Evolutionary conservation across 805 yeast species (phyloP).

Genomic region (Yarrowia deformans): DNA sequence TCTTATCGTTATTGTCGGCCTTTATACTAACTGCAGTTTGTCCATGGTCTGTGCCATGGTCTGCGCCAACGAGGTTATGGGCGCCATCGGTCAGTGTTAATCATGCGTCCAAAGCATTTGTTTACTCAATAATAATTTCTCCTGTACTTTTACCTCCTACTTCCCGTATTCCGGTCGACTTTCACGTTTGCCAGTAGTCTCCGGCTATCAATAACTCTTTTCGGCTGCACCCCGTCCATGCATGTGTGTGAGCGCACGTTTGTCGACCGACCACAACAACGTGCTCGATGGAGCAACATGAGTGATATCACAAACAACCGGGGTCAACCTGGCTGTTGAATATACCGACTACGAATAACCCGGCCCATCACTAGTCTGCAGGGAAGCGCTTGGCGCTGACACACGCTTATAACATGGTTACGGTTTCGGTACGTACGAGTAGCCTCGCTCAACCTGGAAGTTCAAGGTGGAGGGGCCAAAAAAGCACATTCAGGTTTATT

Average conservation of each 20-base stretch:
- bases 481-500: not conserved
- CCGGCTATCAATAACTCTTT: not conserved
- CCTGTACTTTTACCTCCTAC: conserved; percentile 10
- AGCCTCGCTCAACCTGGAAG: conserved; percentile 1
- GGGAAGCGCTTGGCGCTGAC: conserved; percentile 13
- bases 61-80: conserved; percentile 33
- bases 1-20: not conserved
- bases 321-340: not conserved
- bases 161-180: not conserved
- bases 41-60: conserved; percentile 38
- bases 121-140: conserved; percentile 32
- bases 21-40: conserved; percentile 19
- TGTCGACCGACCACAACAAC: not conserved
- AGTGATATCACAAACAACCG: not conserved
- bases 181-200: conserved; percentile 20
- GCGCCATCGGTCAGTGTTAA: conserved; percentile 36
- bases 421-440: not conserved
- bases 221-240: not conserved
- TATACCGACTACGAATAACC: not conserved
- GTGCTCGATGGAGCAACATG: not conserved
- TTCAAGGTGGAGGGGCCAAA: not conserved
- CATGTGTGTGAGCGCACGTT: not conserved
- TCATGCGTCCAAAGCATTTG: not conserved
- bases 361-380: not conserved
- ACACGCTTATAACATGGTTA: not conserved